Conservation (phyloP, 2,329 filamentous ascomycete genomes). For the Ophiostoma sp. region DNA sequence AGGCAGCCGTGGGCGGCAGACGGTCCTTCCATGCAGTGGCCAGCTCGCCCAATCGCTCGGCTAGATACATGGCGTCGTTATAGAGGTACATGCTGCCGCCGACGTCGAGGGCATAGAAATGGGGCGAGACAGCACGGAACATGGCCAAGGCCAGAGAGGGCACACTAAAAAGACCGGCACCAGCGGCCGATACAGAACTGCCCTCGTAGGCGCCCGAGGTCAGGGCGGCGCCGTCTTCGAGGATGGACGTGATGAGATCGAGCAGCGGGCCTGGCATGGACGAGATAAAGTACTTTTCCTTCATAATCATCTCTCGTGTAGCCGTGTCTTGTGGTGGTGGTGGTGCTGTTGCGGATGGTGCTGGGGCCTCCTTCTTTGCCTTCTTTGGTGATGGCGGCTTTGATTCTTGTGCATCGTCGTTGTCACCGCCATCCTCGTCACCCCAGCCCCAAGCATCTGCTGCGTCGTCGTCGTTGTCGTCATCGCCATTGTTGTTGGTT, state of each 20-base stretch:
- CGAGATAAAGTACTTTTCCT: slow-evolving; percentile 85
- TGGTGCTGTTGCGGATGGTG: neutral
- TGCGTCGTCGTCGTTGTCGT: slow-evolving; percentile 35
- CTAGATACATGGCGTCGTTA: slow-evolving; percentile 65
- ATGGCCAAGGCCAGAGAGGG: slow-evolving; percentile 74
- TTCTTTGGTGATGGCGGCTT: slow-evolving; percentile 24
- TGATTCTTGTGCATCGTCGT: slow-evolving; percentile 29
- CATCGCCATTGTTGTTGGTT: neutral
- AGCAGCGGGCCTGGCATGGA: slow-evolving; percentile 80
- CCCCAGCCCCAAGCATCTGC: slow-evolving; percentile 83
- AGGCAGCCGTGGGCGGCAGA: slow-evolving; percentile 49
- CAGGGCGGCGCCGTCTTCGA: slow-evolving; percentile 63
- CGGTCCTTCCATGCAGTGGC: slow-evolving; percentile 54
- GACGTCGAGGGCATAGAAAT: slow-evolving; percentile 66
- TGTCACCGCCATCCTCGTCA: slow-evolving; percentile 56
- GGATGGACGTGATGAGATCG: slow-evolving; percentile 59
- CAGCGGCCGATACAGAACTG: slow-evolving; percentile 65
- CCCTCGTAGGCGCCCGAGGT: slow-evolving; percentile 48
- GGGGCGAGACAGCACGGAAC: slow-evolving; percentile 73
- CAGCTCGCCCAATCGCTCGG: slow-evolving; percentile 56
- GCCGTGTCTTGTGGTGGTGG: neutral
- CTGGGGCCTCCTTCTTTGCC: slow-evolving; percentile 14
- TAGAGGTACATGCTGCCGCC: slow-evolving; percentile 69
- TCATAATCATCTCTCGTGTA: slow-evolving; percentile 69
- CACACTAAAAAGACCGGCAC: slow-evolving; percentile 67